phyloP scores from a whole-genome alignment of 495 filamentous ascomycete species.

The Neurospora hispaniola region DNA sequence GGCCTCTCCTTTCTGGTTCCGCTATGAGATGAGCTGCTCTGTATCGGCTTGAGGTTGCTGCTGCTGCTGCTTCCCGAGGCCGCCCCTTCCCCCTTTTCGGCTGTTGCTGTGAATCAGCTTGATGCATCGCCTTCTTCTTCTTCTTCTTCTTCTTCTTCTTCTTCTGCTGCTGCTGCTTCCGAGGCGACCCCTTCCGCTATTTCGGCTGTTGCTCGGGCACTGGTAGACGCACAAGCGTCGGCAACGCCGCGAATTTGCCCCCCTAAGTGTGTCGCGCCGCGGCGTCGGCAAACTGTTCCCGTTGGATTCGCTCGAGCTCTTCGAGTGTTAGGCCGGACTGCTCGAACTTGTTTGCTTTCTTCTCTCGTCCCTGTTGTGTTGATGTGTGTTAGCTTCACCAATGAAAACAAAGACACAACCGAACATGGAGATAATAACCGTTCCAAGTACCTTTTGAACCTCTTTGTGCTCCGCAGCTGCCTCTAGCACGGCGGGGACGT shows the following conservation, averaged over 20 bases:
- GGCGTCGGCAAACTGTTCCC: conserved; percentile 81
- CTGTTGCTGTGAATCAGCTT: neutral
- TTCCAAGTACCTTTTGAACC: conserved; percentile 62
- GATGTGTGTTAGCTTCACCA: conserved; percentile 6
- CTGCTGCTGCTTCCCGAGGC: neutral
- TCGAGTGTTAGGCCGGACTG: conserved; percentile 83
- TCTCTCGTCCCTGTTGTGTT: conserved; percentile 74
- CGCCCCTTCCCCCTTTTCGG: neutral
- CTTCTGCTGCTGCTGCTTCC: neutral
- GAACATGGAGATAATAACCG: neutral
- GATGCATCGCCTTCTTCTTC: neutral
- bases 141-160: neutral
- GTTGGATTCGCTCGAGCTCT: conserved; percentile 77
- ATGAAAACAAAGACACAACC: neutral
- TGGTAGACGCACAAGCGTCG: neutral
- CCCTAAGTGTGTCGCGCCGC: conserved; percentile 34
- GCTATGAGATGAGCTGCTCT: neutral
- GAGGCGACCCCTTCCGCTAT: neutral
- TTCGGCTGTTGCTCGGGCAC: neutral
- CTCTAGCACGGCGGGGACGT: conserved; percentile 73
- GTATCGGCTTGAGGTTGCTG: neutral
- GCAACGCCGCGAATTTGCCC: neutral
- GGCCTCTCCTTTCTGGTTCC: neutral
- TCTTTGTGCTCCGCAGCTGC: conserved; percentile 89
- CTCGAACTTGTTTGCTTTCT: conserved; percentile 94